Evolutionary conservation across 2,329 filamentous ascomycete genomes (phyloP).

Genomic region (Hypoxylon sp.): DNA sequence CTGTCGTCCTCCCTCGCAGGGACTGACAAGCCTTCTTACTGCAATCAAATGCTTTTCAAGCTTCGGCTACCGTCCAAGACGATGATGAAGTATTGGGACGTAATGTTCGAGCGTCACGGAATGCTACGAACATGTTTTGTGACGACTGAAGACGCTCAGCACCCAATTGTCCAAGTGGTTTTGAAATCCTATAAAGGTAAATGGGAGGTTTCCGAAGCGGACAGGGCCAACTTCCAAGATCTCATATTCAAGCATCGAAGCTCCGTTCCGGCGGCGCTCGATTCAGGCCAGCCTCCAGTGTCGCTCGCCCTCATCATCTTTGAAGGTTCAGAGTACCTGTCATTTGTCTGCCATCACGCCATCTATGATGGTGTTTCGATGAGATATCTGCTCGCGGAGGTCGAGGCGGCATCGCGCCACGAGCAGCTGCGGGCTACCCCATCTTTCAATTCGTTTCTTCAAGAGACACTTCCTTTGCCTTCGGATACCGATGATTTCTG

Average conservation of each 20-base stretch:
- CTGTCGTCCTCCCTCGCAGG: conserved; percentile 65
- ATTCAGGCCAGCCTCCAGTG: conserved; percentile 61
- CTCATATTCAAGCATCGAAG: conserved; percentile 55
- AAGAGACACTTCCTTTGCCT: conserved; percentile 65
- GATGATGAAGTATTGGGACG: conserved; percentile 72
- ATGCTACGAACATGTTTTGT: conserved; percentile 84
- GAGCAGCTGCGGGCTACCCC: conserved; percentile 62
- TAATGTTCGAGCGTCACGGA: conserved; percentile 74
- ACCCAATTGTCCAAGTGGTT: conserved; percentile 80
- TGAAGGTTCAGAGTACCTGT: conserved; percentile 56
- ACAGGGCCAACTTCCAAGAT: conserved; percentile 34
- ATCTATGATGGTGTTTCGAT: conserved; percentile 90
- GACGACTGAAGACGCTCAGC: conserved; percentile 69
- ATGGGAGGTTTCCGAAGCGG: conserved; percentile 56
- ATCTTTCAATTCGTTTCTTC: conserved; percentile 74
- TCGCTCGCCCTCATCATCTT: conserved; percentile 59
- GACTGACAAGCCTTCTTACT: conserved; percentile 68
- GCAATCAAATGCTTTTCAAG: conserved; percentile 77
- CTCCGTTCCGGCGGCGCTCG: conserved; percentile 57
- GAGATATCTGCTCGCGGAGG: conserved; percentile 74
- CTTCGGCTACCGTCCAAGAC: conserved; percentile 63
- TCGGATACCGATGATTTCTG: conserved; percentile 74
- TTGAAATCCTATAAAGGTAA: conserved; percentile 61
- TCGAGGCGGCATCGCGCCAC: conserved; percentile 70
- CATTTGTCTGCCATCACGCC: conserved; percentile 78